Conservation (phyloP, 352 stramenopile species). For the Blastocystis sp. region DNA sequence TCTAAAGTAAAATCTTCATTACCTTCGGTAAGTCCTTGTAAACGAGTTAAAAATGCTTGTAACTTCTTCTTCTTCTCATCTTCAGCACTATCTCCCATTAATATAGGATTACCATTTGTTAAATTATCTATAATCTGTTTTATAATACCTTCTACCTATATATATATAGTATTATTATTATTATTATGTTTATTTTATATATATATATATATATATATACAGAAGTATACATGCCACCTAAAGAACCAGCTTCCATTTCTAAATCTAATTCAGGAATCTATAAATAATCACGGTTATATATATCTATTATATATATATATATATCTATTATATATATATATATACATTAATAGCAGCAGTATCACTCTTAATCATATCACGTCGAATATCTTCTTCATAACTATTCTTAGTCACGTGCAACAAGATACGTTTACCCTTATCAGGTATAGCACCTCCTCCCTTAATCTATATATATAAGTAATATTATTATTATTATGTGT, state of each 20-base stretch:
- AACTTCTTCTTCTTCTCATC: slow-evolving; percentile 29
- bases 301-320: too few relatives aligned
- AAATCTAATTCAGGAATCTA: slow-evolving; percentile 70
- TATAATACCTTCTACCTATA: slow-evolving; percentile 68
- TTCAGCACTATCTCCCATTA: slow-evolving; percentile 48
- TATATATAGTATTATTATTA: too few relatives aligned
- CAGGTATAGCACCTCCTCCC: slow-evolving; percentile 61
- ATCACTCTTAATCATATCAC: slow-evolving; percentile 73
- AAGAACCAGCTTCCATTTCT: slow-evolving; percentile 60
- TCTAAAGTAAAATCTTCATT: slow-evolving; percentile 62
- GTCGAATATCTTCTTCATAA: slow-evolving; percentile 52
- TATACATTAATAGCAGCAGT: slow-evolving; percentile 47
- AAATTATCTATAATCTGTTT: slow-evolving; percentile 61
- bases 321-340: background rate
- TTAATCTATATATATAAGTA: slow-evolving; percentile 61
- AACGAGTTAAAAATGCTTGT: slow-evolving; percentile 42
- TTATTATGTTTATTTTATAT: too few relatives aligned
- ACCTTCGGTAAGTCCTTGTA: slow-evolving; percentile 47
- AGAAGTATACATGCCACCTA: slow-evolving; percentile 72
- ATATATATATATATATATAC: too few relatives aligned
- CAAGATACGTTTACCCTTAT: slow-evolving; percentile 56
- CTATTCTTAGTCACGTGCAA: slow-evolving; percentile 47
- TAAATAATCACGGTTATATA: slow-evolving; percentile 44
- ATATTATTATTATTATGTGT: too few relatives aligned
- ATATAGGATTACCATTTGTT: slow-evolving; percentile 58